These are phyloP conservation scores for Miscanthus lutarioriparius DNA, from an alignment of 176 grass and related monocot genomes.

Conservation along the genomic window DNA sequence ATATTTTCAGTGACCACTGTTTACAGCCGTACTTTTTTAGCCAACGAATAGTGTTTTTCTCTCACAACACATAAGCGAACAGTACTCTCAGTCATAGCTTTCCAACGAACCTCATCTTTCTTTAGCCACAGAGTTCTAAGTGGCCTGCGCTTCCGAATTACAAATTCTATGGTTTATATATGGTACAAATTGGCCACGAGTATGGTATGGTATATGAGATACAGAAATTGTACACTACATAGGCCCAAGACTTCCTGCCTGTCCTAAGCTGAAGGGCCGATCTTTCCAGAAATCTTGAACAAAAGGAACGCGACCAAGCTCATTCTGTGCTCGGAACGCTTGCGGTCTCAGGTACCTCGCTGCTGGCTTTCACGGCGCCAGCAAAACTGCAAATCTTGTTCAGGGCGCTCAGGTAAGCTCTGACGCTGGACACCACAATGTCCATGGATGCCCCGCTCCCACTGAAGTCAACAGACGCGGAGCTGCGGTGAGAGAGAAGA, in stretches of 20 bases:
- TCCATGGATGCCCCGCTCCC: slow-evolving; percentile 82
- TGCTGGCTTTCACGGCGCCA: slow-evolving; percentile 53
- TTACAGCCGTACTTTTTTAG: too few species aligned
- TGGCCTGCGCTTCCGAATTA: background rate
- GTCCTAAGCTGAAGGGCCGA: background rate
- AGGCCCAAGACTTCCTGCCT: background rate
- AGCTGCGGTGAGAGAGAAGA: background rate
- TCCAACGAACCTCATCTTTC: background rate
- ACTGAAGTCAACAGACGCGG: slow-evolving; percentile 41
- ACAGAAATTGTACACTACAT: background rate
- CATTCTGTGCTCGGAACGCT: slow-evolving; percentile 34
- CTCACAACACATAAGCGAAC: too few species aligned
- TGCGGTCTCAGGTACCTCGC: slow-evolving; percentile 22
- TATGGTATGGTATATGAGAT: background rate
- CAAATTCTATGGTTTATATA: background rate
- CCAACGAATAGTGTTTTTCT: too few species aligned
- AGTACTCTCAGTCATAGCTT: too few species aligned
- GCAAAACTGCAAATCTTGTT: slow-evolving; percentile 90
- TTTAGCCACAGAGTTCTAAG: background rate
- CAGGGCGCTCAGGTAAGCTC: slow-evolving; percentile 83
- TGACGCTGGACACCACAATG: slow-evolving; percentile 77
- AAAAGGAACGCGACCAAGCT: background rate
- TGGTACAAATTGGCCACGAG: background rate
- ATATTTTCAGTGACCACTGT: background rate
- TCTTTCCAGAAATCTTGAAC: background rate